These are phyloP conservation scores for Cylindrodendrum hubeiense DNA, from an alignment of 2,329 filamentous ascomycete species.

Conservation along the genomic window DNA sequence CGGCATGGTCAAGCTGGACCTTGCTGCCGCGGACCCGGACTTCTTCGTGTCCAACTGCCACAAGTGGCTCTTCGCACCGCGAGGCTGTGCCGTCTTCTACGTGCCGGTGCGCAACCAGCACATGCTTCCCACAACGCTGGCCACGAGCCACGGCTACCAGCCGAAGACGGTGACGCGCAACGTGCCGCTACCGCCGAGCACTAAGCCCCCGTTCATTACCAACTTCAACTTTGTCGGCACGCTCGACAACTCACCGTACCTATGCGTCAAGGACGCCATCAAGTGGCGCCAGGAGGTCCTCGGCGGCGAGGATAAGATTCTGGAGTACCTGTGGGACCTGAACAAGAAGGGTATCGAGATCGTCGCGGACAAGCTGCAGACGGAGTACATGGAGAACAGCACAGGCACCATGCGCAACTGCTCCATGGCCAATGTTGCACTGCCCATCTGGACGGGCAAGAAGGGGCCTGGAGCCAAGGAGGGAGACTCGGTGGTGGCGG, in stretches of 20 bases:
- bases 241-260: slow-evolving; percentile 76
- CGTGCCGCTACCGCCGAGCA: slow-evolving; percentile 57
- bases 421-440: slow-evolving; percentile 77
- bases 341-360: slow-evolving; percentile 72
- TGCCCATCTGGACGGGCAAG: slow-evolving; percentile 69
- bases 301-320: slow-evolving; percentile 80
- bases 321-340: slow-evolving; percentile 71
- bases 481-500: slow-evolving; percentile 45
- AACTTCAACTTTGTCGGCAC: slow-evolving; percentile 86
- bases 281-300: slow-evolving; percentile 76
- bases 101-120: slow-evolving; percentile 82
- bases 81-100: slow-evolving; percentile 85
- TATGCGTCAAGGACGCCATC: slow-evolving; percentile 79
- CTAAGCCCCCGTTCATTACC: slow-evolving; percentile 71
- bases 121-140: slow-evolving; percentile 79
- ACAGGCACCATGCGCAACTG: slow-evolving; percentile 73
- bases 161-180: slow-evolving; percentile 53
- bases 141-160: slow-evolving; percentile 84
- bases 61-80: slow-evolving; percentile 89
- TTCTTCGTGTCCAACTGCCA: slow-evolving; percentile 91
- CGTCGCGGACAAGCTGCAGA: slow-evolving; percentile 74
- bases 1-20: slow-evolving; percentile 81
- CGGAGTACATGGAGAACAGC: slow-evolving; percentile 77
- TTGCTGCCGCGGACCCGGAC: slow-evolving; percentile 77
- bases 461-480: slow-evolving; percentile 43